Evolutionary conservation across 371 early-diverging fungal species (phyloP), one percentile per base, ranked within the genome.

Genomic region (Mucor ambiguus): DNA sequence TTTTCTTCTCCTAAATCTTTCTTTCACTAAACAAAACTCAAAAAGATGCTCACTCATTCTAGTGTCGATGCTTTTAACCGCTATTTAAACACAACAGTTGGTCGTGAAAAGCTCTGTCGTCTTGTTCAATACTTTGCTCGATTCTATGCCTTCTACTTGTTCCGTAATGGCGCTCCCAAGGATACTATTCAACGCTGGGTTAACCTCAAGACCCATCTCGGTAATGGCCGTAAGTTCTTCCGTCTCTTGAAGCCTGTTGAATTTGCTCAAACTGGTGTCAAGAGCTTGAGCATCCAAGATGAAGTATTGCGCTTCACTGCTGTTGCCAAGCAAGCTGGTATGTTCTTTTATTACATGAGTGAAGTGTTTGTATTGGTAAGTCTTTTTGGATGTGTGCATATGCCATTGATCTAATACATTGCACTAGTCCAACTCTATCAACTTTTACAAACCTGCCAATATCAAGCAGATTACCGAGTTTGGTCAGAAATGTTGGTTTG

Each of bases 41-140:
- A 28, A 28, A 44, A 63, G 28, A 78, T 73, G 67, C 54, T 76
- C 16, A 69, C 71, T 55, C 74, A 74, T 29, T 37, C 57, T n/a
- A 63, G 60, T 7, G 64, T 75, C 20, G 77, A 79, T 28, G 73
- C 72, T 43, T 58, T 81, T 14, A 79, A 79, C 41, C 71, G 74
- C 49, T 89, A 80, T 74, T 77, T 89, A 32, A 77, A 75, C 60
- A 89, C 90, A 18, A 91, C 92, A 5, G 82, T 81, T 4, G 94
- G 94, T 32, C 90, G 94, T 63, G 94, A 94, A 77, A 94, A 94
- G 73, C 67, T 84, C 4, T 93, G 90, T 69, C 87, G 94, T 64
- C 67, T 85, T 16, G 83, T 92, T 0, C 94, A 94, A 72, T 93
- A 93, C 80, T 87, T 92, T 78, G 82, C 91, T 11, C 89, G 80